Evolutionary conservation across 305 asterid species (phyloP).

Genomic region (Fraxinus sp.): DNA sequence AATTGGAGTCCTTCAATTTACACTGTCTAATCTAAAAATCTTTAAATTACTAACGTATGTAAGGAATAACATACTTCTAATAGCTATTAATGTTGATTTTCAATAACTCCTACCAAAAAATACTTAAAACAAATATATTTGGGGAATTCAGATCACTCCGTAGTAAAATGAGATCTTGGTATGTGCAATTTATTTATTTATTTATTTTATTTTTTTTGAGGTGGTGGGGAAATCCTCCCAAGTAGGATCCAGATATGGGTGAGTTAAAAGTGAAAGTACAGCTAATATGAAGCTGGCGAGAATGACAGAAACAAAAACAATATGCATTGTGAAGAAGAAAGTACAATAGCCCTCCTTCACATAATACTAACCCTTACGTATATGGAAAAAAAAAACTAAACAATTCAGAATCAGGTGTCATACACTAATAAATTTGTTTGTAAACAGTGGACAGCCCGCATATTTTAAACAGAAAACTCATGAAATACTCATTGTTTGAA

Average conservation of each 20-base stretch:
- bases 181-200: not conserved
- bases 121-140: not conserved
- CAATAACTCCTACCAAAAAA: not conserved
- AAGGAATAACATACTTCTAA: not conserved
- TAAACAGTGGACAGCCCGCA: not conserved
- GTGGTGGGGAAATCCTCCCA: not conserved
- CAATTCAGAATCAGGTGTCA: not conserved
- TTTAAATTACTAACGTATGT: not conserved
- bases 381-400: not conserved
- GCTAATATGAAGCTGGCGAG: not conserved
- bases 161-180: not conserved
- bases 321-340: not conserved
- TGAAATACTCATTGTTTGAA: not conserved
- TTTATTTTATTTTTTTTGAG: not conserved
- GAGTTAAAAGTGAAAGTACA: not conserved
- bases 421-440: not conserved
- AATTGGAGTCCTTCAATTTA: not conserved
- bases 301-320: not conserved
- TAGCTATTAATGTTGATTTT: not conserved
- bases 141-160: not conserved
- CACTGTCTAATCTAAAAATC: not conserved
- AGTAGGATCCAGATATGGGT: not conserved
- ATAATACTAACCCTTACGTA: not conserved
- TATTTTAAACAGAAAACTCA: not conserved
- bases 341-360: not conserved